Percentiles rank a stretch among this genome's conserved stretches.
Conservation (phyloP, 2,329 filamentous ascomycete genomes). For the Laburnicola sp. region DNA sequence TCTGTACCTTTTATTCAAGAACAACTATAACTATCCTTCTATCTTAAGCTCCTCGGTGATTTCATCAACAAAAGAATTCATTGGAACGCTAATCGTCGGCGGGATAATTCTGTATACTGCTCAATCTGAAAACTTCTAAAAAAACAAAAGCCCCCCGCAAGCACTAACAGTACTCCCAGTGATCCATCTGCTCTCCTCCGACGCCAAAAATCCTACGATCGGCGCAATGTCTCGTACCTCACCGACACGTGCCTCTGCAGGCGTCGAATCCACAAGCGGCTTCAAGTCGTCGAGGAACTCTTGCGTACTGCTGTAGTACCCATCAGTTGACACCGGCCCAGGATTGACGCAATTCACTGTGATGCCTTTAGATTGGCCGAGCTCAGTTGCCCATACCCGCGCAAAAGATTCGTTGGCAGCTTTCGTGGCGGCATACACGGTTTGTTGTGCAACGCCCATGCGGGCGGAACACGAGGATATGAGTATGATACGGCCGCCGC, state of each 20-base stretch:
- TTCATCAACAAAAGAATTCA: not conserved
- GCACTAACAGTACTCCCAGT: slow-evolving; percentile 56
- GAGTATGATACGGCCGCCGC: slow-evolving; percentile 56
- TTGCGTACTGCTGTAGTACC: slow-evolving; percentile 54
- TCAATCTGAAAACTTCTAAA: not conserved
- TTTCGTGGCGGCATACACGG: slow-evolving; percentile 21
- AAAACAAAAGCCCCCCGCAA: slow-evolving; percentile 48
- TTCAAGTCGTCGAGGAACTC: slow-evolving; percentile 43
- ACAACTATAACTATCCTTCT: no score
- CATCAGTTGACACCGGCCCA: slow-evolving; percentile 59
- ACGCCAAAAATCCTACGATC: slow-evolving; percentile 57
- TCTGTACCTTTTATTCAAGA: no score
- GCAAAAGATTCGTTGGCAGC: slow-evolving; percentile 49
- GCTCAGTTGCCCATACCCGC: slow-evolving; percentile 58
- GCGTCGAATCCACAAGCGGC: slow-evolving; percentile 47
- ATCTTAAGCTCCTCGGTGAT: no score
- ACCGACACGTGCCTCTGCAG: slow-evolving; percentile 54
- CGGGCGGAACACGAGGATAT: slow-evolving; percentile 57
- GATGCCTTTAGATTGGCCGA: slow-evolving; percentile 55
- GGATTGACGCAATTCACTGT: slow-evolving; percentile 62
- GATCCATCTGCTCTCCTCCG: slow-evolving; percentile 39
- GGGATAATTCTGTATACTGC: not conserved
- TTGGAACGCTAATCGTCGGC: not conserved
- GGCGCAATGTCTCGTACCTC: slow-evolving; percentile 57
- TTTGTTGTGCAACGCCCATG: slow-evolving; percentile 47